These are phyloP conservation scores for Floccularia luteovirens DNA, from an alignment of 768 basidiomycete genomes.

Conservation along the genomic window DNA sequence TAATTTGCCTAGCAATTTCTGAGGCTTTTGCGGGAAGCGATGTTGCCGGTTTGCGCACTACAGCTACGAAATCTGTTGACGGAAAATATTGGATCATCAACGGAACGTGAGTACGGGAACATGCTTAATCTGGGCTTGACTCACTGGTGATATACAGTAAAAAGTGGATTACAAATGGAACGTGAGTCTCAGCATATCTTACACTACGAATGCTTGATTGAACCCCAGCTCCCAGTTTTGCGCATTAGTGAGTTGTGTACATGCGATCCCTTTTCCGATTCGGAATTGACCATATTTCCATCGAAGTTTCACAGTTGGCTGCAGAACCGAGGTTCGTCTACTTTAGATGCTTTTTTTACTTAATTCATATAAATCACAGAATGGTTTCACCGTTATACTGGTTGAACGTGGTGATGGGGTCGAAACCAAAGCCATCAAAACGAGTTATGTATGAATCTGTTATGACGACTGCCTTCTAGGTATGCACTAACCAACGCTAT, in stretches of 20 bases:
- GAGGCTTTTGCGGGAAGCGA: constrained; percentile 88
- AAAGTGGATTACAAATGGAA: constrained; percentile 82
- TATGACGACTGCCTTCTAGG: constrained; percentile 3
- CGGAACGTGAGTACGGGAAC: constrained; percentile 31
- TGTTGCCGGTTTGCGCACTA: constrained; percentile 66
- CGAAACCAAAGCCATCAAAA: constrained; percentile 83
- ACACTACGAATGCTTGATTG: neutral
- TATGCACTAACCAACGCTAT: constrained; percentile 1
- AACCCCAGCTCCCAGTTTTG: constrained; percentile 19
- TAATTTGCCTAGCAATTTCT: constrained; percentile 79
- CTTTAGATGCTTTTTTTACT: neutral
- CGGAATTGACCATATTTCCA: constrained; percentile 7
- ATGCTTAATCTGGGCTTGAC: constrained; percentile 3
- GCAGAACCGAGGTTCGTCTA: constrained; percentile 41
- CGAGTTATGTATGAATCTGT: constrained; percentile 34
- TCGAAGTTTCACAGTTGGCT: constrained; percentile 55
- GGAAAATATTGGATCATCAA: constrained; percentile 79
- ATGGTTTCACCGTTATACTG: constrained; percentile 79
- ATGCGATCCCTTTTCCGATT: neutral
- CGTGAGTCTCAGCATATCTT: constrained; percentile 22
- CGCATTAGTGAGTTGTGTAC: constrained; percentile 34
- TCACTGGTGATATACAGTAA: constrained; percentile 30
- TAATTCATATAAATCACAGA: constrained; percentile 13
- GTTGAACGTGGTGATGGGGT: constrained; percentile 79
- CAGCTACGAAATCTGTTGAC: constrained; percentile 70